Evolutionary conservation across 1,284 basidiomycete species (phyloP), one percentile per base, ranked within the genome.

Genomic region (Microbotryum violaceum): DNA sequence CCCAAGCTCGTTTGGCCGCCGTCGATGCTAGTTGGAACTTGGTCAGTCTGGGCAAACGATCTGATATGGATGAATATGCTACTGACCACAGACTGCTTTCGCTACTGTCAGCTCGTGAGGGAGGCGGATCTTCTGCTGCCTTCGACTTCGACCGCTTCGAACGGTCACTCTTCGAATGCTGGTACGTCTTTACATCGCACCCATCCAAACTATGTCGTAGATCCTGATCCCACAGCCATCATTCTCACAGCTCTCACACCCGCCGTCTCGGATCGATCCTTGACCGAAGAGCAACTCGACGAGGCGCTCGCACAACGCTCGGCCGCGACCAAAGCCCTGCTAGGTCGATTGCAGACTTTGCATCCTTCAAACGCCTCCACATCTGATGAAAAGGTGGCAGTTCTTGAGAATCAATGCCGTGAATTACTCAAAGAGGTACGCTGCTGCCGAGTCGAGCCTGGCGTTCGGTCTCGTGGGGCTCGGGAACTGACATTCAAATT

Each of bases 341-440:
- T 68, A 27, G 33, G 25, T 6, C 51, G 58, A 5, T 58, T 68
- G 18, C 53, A 55, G 18, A 45, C 62, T 14, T 56, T 68, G n/a
- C 60, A 58, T 21, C 63, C 63, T 44, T 48, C 50, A 44, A 33
- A 23, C 20, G 27, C 49, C 4, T 23, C 33, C 37, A 42, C 37
- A 42, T 42, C 37, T 42, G 37, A n/a, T 46, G 8, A 37, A 7
- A 61, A 55, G 45, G 60, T 62, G 25, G 61, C 63, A 5, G 53
- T 62, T 21, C 58, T 71, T 31, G 62, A 69, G 25, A 14, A 25
- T 9, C 56, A 64, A 20, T 66, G 65, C 47, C 64, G 58, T n/a
- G 31, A 49, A 0, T 55, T 68, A 29, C 54, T 64, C 18, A 37
- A 60, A 4, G 54, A 62, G 45, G 61, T 62, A 9, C n/a, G 61